phyloP scores from a whole-genome alignment of 257 asterid species.

The Sherardia arvensis region DNA sequence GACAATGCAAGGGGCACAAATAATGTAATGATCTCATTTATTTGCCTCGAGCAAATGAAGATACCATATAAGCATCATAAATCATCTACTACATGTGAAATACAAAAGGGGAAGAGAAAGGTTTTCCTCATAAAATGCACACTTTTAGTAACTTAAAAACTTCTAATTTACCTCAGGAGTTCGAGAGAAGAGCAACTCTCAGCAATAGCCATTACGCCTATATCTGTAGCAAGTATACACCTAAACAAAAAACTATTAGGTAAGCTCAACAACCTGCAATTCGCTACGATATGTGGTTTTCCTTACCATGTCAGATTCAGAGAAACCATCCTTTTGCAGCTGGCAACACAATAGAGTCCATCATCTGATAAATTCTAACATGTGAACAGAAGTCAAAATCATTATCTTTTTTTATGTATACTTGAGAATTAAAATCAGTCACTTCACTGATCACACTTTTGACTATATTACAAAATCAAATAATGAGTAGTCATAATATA shows the following conservation, averaged over 20 bases:
- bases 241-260: conserved; percentile 29
- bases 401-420: not conserved
- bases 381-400: conserved; percentile 15
- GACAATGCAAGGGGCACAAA: not conserved
- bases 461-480: not conserved
- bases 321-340: conserved; percentile 55
- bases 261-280: conserved; percentile 1
- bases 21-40: not conserved
- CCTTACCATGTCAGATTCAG: conserved; percentile 83
- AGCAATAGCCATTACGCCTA: conserved; percentile 69
- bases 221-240: conserved; percentile 72
- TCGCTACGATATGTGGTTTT: not conserved
- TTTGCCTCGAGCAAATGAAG: not conserved
- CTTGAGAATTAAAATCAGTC: not conserved
- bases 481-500: conserved; percentile 17
- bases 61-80: no score
- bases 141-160: not conserved
- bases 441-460: not conserved
- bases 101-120: not conserved
- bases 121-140: not conserved
- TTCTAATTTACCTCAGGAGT: conserved; percentile 48
- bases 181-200: conserved; percentile 73
- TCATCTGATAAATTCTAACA: conserved; percentile 80
- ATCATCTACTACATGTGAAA: not conserved
- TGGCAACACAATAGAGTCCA: conserved; percentile 69